Evolutionary conservation across 768 basidiomycete species (phyloP), one percentile per base, ranked within the genome.

Genomic region (Rhizopogon salebrosus): DNA sequence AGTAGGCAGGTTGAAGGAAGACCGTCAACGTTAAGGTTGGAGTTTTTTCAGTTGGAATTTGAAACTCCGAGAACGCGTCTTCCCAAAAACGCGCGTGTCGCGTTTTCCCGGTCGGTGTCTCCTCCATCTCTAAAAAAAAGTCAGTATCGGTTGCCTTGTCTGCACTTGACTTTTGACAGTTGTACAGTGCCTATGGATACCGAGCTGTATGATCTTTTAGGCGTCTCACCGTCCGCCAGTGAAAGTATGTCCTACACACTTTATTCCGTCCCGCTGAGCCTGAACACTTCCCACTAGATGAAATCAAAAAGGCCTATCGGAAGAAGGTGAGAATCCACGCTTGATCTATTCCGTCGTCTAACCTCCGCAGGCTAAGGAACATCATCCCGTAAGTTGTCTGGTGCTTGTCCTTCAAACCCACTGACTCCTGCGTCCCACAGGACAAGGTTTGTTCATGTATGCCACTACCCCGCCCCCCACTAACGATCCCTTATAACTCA

Each of bases 261-360:
- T n/a, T 24, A 31, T 8, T 52, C n/a, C 8, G 48, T n/a, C 48
- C 6, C 27, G 13, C 10, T 45, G 41, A 6, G 40, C 29, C 60
- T 63, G 43, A 61, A 40, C 27, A 41, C 23, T 39, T 49, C 55
- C 52, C 16, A 45, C 35, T 57, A 87, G 90, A 77, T 58, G 92
- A 98, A 57, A 92, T 98, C 62, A 95, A 94, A 72, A 91, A 89
- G 64, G 94, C 94, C 14, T 98, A 98, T 66, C 86, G 88, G 66
- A 89, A 82, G 74, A 95, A 94, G 84, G 92, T 91, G 72, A 60
- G 62, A 66, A 31, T 29, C 52, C 34, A 34, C 42, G 51, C 57
- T 40, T 54, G 50, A 48, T 57, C 52, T 48, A 41, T 54, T 62
- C 34, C 1, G 49, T 40, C 55, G 57, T 57, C 45, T 62, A 57